Evolutionary conservation across 352 stramenopile species (phyloP), one percentile per base, ranked within the genome.

Genomic region (Globisporangium cystogenes): DNA sequence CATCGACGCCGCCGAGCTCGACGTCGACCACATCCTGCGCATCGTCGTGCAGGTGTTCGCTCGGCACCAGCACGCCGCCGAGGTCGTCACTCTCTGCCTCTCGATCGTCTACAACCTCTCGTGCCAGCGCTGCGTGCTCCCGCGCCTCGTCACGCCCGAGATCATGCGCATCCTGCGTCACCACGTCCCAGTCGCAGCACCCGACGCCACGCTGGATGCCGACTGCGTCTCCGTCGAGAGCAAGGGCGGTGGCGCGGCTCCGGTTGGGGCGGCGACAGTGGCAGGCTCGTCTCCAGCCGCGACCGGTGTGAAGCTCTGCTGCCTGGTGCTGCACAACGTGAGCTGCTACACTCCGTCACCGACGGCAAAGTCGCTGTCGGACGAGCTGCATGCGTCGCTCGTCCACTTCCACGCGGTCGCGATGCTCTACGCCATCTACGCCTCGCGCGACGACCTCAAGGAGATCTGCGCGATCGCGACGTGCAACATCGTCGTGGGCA

Each of bases 81-180:
- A 90, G 27, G 68, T 87, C 36, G 61, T 82, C 46, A 84, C 76
- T 11, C 59, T 92, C 4, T 92, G 76, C 53, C 51, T 92, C 4
- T 79, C 74, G 49, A 74, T 85, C 3, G 47, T 90, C 23, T 92
- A 92, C 68, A 92, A 92, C 31, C 49, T 90, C 16, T 87, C 79
- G 3, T 92, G 82, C 39, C 74, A 87, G 54, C 53, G 68, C 10
- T 39, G 41, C 4, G 64, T 79, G 1, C 55, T 90, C 2, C 47
- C 62, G 24, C 57, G 76, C 10, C 71, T 92, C 15, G 61, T 89
- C 11, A 55, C 68, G 23, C 62, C 71, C 1, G 70, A 87, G 36
- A 78, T 86, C 57, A 72, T 89, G 59, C 46, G 23, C 14, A 83
- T 87, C 46, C 49, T 90, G n/a, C 71, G 63, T 0, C 55, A 72